phyloP scores from a whole-genome alignment of 768 basidiomycete genomes.

The Paxillus ammoniavirescens region DNA sequence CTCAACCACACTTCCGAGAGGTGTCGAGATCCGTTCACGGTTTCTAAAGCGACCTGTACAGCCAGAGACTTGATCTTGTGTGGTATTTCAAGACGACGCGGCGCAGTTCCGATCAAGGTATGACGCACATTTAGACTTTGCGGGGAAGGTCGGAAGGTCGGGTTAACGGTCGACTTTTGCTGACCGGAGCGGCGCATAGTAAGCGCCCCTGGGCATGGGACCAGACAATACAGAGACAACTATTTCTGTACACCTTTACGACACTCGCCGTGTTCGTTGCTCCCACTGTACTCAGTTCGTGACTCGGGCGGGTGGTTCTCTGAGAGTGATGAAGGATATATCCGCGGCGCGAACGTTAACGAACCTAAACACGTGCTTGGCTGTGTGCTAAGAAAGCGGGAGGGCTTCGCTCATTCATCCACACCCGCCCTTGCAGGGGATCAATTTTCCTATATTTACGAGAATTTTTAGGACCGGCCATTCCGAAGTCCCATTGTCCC shows the following conservation, averaged over 20 bases:
- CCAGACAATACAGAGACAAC: neutral
- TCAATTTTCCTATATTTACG: neutral
- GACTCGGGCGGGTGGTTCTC: neutral
- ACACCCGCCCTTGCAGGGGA: slow-evolving; percentile 1
- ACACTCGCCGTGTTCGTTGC: neutral
- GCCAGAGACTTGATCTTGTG: neutral
- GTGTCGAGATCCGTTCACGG: slow-evolving; percentile 12
- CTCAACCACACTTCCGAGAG: too few relatives aligned
- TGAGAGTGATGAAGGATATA: neutral
- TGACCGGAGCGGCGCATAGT: neutral
- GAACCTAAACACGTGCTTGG: neutral
- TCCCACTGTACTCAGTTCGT: neutral
- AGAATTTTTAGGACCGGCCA: neutral
- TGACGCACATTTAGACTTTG: slow-evolving; percentile 24
- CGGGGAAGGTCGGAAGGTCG: neutral
- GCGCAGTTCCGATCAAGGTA: slow-evolving; percentile 6
- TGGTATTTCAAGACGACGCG: neutral
- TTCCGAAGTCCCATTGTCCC: slow-evolving; percentile 6
- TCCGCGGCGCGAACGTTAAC: slow-evolving; percentile 13
- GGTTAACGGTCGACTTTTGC: neutral
- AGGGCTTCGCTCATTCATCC: slow-evolving; percentile 15
- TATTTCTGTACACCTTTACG: neutral
- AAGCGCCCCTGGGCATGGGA: neutral
- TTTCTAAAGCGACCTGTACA: neutral
- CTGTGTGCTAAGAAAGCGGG: neutral